Conservation (phyloP, 495 filamentous ascomycete species). For the Tuber aestivum region DNA sequence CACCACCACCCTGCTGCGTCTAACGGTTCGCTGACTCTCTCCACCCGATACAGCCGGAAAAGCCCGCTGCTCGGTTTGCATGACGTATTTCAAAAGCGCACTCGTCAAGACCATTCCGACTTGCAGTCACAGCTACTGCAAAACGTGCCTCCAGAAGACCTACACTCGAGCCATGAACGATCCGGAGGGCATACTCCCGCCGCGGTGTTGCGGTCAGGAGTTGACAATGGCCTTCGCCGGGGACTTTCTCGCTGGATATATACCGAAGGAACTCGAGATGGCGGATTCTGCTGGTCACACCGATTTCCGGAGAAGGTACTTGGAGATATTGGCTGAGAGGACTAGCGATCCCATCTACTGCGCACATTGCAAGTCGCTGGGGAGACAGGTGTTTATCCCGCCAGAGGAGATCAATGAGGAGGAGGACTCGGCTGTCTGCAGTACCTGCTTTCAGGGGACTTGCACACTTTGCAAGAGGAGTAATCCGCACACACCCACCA, state of each 20-base stretch:
- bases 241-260: conserved; percentile 24
- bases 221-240: conserved; percentile 27
- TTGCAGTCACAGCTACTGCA: conserved; percentile 33
- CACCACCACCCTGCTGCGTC: background rate
- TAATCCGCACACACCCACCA: conserved; percentile 9
- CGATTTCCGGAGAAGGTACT: conserved; percentile 11
- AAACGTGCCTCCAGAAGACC: conserved; percentile 27
- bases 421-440: conserved; percentile 26
- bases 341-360: conserved; percentile 28
- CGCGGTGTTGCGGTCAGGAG: conserved; percentile 29
- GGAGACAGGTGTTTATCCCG: conserved; percentile 20
- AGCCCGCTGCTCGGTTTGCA: conserved; percentile 30
- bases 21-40: background rate
- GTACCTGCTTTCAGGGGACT: conserved; percentile 17
- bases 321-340: conserved; percentile 16
- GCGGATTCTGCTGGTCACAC: background rate
- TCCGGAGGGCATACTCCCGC: conserved; percentile 16
- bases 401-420: conserved; percentile 32
- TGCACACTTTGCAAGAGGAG: conserved; percentile 27
- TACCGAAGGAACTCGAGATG: conserved; percentile 17
- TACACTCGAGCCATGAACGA: conserved; percentile 33
- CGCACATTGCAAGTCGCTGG: conserved; percentile 4
- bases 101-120: conserved; percentile 18
- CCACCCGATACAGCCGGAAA: conserved; percentile 19
- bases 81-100: conserved; percentile 26